Evolutionary conservation across 352 stramenopile species (phyloP), one percentile per base, ranked within the genome.

Genomic region (Plasmopara halstedii): DNA sequence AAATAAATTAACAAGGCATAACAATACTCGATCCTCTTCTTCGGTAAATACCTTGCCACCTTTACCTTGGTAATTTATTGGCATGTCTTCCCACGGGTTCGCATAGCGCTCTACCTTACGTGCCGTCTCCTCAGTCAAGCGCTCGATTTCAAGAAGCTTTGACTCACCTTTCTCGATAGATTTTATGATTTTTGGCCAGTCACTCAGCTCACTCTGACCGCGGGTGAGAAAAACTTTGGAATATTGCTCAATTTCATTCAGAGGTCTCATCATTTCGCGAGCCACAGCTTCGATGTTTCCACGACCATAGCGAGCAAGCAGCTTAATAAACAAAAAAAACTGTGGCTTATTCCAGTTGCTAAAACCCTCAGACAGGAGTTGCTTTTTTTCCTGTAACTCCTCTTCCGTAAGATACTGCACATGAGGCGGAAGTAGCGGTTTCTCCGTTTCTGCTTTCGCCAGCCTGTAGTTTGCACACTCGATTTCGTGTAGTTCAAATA

Each of bases 1-100:
- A 62, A 98, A 97, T 45, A 94, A 77, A 62, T 98, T 88, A 58
- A 99, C 97, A 51, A 98, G 94, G 33, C 86, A 98, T 10, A 99
- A 49, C 46, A 99, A 60, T 41, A 98, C 97, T 21, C 92, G 88
- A 67, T 99, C 96, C 67, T 99, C 96, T 49, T 99, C 95, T 67
- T 98, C 92, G 7, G 93, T 97, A 42, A 97, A 98, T 5, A 89
- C 79, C 53, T 95, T 94, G 39, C 79, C 82, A n/a, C 77, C 80
- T 53, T 94, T 94, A n/a, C 82, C 82, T 53, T 94, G 82, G 49
- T 90, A 94, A 46, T 90, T 88, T 36, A 94, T 89, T 0, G 80
- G 73, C 73, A 94, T 88, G 10, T 91, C 77, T 25, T 94, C 82
- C 74, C 76, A 88, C 13, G 82, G 77, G 25, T 94, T 91, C 5